Base-by-base conservation (phyloP, 345 rosid genomes). In the Pelargonium nanum region DNA sequence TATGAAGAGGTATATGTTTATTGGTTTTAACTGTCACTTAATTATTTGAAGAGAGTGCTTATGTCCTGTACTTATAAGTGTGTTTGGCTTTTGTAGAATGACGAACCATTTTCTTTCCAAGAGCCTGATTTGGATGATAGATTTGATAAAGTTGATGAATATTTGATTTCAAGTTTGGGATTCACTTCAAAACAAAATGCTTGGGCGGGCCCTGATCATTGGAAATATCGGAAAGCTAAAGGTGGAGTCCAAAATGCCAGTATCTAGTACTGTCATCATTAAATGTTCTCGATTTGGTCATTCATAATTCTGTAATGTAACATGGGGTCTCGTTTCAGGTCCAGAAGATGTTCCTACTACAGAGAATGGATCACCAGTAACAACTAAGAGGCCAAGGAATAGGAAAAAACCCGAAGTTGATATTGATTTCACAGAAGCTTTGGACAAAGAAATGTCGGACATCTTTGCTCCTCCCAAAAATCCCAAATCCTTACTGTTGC, bases 141-240 rank as follows among this genome's bases (percentile, higher is more conserved):
- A 72, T 65, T 76, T 61, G 87, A 83, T 58, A 77, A 72, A 55
- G 83, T 87, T 64, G 98, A 92, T 60, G 75, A 70, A 50, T 81
- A 80, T 69, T 74, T 92, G 69, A 77, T 82, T 66, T 71, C 81
- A 51, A 82, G 80, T 58, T 76, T 87, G 78, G 98, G 98, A 68
- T 77, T 79, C 52, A 55, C 77, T 50, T 74, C 81, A 20, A 89
- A 83, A 74, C 91, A 77, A 72, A 92, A 92, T 81, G 86, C 85
- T 56, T 92, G 98, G 98, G 98, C 98, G 6, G 98, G 98, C 76
- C 97, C 98, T 73, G 98, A 87, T 72, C 95, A 89, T 65, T 92
- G 98, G 95, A 89, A 92, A 73, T 92, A 77, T 68, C 82, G 60
- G 40, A 92, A 87, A 79, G 68, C 79, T 66, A 83, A 87, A 87